Evolutionary conservation across 352 stramenopile genomes (phyloP).

Genomic region (Saprolegnia diclina): DNA sequence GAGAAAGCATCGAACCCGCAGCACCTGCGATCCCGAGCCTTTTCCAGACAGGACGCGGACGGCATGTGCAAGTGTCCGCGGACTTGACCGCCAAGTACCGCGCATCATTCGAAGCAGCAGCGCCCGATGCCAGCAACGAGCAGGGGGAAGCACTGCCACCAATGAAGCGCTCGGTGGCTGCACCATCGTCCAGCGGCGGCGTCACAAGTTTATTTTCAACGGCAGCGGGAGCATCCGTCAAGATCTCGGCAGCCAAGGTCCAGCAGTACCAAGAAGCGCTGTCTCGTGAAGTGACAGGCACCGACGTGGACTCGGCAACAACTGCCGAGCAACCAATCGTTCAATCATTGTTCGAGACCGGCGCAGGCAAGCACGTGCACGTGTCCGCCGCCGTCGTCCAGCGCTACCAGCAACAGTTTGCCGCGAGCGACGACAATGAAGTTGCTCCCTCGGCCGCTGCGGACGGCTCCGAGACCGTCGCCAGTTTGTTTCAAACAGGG

Average conservation of each 20-base stretch:
- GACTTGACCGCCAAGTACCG: neutral
- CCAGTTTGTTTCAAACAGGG: slow-evolving; percentile 14
- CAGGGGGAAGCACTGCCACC: neutral
- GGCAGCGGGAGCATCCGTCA: neutral
- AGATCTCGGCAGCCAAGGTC: neutral
- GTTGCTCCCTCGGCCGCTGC: neutral
- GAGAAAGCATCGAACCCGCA: neutral
- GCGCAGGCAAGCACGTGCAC: neutral
- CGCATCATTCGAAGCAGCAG: neutral
- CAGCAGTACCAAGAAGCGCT: neutral
- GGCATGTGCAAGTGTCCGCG: neutral
- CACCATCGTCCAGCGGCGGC: neutral
- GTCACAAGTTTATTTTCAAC: neutral
- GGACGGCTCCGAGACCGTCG: neutral
- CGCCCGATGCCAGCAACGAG: neutral
- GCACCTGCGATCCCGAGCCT: neutral
- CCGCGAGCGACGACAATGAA: neutral
- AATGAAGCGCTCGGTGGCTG: neutral
- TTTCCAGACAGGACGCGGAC: slow-evolving; percentile 1
- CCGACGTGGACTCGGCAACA: neutral
- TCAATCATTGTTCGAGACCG: slow-evolving; percentile 20
- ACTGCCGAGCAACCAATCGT: neutral
- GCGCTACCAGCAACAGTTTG: slow-evolving; percentile 1
- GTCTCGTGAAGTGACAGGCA: neutral
- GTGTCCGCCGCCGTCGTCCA: neutral